These are phyloP conservation scores for Withania somnifera DNA, from an alignment of 305 asterid genomes.

Conservation along the genomic window DNA sequence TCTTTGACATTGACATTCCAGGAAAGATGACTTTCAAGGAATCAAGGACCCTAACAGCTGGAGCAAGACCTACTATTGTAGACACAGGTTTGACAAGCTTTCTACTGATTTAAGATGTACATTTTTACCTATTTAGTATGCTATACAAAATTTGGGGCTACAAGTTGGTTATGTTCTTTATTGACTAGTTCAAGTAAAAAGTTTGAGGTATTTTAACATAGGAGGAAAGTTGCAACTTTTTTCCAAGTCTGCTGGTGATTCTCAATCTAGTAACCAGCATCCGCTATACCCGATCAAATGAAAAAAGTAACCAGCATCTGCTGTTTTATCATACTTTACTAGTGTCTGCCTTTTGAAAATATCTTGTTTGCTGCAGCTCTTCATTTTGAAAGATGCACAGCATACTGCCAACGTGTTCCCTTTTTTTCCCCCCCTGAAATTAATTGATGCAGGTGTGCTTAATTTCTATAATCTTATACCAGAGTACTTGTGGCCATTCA, in stretches of 20 bases:
- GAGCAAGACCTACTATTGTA: slow-evolving; percentile 72
- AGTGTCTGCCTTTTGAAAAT: neutral
- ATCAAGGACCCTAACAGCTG: slow-evolving; percentile 79
- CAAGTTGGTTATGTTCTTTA: neutral
- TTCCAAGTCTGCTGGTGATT: neutral
- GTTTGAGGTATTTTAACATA: neutral
- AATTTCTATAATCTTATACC: neutral
- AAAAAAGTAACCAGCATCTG: neutral
- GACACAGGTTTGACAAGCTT: slow-evolving; percentile 52
- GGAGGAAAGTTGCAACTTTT: neutral
- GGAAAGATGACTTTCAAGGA: slow-evolving; percentile 74
- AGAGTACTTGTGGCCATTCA: slow-evolving; percentile 3
- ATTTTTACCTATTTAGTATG: neutral
- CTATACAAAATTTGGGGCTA: neutral
- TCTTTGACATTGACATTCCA: slow-evolving; percentile 83
- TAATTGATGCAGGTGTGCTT: neutral
- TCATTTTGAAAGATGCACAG: neutral
- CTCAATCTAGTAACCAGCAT: neutral
- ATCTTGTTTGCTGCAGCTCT: neutral
- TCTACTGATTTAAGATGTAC: neutral
- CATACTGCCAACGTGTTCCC: neutral
- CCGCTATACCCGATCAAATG: neutral
- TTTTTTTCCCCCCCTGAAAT: neutral
- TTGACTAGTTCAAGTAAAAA: neutral
- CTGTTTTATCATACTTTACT: neutral